Evolutionary conservation across 73 alveolate genomes (phyloP).

Genomic region (Paramecium primaurelia): DNA sequence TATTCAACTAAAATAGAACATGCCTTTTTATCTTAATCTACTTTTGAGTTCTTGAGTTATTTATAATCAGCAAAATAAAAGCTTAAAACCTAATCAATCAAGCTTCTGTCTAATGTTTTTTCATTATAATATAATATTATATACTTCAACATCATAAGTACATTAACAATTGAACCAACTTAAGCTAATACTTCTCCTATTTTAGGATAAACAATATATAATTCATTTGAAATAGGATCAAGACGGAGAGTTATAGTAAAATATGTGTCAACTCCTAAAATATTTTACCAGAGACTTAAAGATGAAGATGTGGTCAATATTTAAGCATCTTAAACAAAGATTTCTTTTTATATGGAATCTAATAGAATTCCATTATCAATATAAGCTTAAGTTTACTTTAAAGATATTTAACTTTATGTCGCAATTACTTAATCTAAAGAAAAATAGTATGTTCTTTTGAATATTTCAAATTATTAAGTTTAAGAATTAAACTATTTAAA

Average conservation of each 20-base stretch:
- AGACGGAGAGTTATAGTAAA: background rate
- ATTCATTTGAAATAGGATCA: background rate
- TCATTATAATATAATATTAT: background rate
- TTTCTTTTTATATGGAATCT: background rate
- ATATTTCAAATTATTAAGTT: background rate
- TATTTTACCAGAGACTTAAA: background rate
- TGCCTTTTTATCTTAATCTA: background rate
- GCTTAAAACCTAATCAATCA: background rate
- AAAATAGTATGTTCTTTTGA: background rate
- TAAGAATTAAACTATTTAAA: background rate
- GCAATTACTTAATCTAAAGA: background rate
- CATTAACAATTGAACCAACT: constrained; percentile 19
- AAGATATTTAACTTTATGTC: background rate
- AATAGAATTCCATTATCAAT: background rate
- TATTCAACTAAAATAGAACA: background rate
- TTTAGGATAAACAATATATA: background rate
- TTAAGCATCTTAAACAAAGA: background rate
- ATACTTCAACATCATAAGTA: background rate
- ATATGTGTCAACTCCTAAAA: background rate
- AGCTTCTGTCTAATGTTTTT: background rate
- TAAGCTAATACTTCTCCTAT: constrained; percentile 18
- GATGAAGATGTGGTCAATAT: background rate
- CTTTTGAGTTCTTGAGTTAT: background rate
- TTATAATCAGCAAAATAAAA: background rate
- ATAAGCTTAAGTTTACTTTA: background rate